Base-by-base conservation (phyloP, 2,329 filamentous ascomycete genomes). In the Madurella mycetomatis region DNA sequence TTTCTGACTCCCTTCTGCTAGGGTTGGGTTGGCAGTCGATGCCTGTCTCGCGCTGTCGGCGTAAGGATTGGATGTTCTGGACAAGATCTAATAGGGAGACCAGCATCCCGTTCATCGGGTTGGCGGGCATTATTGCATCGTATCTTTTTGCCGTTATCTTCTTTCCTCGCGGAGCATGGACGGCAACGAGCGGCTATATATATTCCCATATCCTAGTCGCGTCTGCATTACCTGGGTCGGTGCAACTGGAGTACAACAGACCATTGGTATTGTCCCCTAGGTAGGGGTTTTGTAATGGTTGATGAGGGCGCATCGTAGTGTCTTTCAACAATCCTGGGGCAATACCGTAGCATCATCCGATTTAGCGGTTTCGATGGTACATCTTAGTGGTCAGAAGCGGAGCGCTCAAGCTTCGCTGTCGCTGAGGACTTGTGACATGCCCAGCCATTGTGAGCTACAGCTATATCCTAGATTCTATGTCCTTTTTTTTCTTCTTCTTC, bases 21-120 rank as follows among this genome's bases (percentile, higher is more conserved):
- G 88, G 71, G 88, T 94, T 65, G 88, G 88, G 40, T 75, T 90
- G 62, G 89, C 89, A n/a, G 89, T 94, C 41, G 89, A 94, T 71
- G 89, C 88, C 46, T 94, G 89, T 70, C 80, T 94, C 61, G 87
- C 88, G 58, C 74, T 94, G 54, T 81, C 78, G 37, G 68, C 72
- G 41, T 80, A 44, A 60, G 41, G 11, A 2, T 9, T 32, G 34
- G 25, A 3, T 3, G 11, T 15, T 37, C 30, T 37, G 9, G 42
- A 45, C 13, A 25, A 39, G 11, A n/a, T 47, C 16, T 31, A 46
- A 46, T 15, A 32, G 43, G 15, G 19, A 11, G 19, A 11, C 3
- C 25, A 19, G 18, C 15, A 31, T 16, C 9, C n/a, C 43, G 43
- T 46, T 46, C 8, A 16, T 31, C n/a, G 15, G 16, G 32, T 3